Conservation (phyloP, 495 filamentous ascomycete genomes). For the Penicillium egyptiacum region DNA sequence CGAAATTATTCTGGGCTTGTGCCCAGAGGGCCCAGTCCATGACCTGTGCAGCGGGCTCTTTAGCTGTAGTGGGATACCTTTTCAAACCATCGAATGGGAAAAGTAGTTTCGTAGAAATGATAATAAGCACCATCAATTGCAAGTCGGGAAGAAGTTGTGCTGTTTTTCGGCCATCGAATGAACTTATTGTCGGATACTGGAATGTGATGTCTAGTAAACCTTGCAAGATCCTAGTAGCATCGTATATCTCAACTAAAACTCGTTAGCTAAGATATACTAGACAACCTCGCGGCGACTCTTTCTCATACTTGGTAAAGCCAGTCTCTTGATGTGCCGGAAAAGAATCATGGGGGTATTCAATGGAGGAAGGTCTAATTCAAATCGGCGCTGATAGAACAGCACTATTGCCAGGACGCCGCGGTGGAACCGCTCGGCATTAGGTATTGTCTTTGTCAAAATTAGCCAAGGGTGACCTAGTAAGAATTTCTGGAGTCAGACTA, state of each 20-base stretch:
- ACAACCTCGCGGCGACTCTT: neutral
- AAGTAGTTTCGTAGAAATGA: constrained; percentile 74
- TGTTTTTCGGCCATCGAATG: constrained; percentile 24
- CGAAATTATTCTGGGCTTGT: constrained; percentile 47
- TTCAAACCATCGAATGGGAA: constrained; percentile 70
- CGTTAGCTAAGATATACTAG: constrained; percentile 13
- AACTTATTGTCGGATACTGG: constrained; percentile 46
- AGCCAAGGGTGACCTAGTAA: neutral
- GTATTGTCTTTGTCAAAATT: constrained; percentile 30
- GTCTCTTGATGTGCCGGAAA: constrained; percentile 66
- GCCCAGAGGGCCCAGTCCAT: constrained; percentile 77
- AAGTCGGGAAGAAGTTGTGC: constrained; percentile 66
- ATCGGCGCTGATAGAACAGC: constrained; percentile 63
- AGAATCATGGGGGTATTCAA: constrained; percentile 67
- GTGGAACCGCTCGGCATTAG: constrained; percentile 61
- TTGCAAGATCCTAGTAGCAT: constrained; percentile 58
- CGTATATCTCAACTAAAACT: constrained; percentile 66
- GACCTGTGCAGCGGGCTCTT: constrained; percentile 60
- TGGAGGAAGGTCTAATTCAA: constrained; percentile 68
- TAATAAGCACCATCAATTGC: constrained; percentile 65
- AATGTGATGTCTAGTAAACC: constrained; percentile 57
- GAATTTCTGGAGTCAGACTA: constrained; percentile 5
- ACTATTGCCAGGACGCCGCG: constrained; percentile 57
- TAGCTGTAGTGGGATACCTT: constrained; percentile 52
- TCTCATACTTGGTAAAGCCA: constrained; percentile 75